Conservation (phyloP, 306 rosid genomes). For the Begonia fuchsioides region DNA sequence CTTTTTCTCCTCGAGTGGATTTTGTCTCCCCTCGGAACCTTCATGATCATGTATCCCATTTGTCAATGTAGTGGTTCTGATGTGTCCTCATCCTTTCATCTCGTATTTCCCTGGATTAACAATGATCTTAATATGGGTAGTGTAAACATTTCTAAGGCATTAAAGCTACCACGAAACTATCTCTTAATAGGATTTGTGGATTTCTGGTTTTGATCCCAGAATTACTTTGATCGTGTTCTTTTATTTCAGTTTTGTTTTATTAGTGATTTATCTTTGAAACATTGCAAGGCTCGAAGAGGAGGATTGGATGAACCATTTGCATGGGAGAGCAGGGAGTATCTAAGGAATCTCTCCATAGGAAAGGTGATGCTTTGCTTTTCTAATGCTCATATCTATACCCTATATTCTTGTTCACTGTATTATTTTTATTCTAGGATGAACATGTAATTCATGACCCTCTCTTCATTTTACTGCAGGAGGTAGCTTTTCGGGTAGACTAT, state of each 20-base stretch:
- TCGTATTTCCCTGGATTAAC: too few relatives aligned
- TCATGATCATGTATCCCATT: too few relatives aligned
- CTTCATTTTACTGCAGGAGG: slow-evolving; percentile 31
- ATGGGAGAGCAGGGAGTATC: slow-evolving; percentile 88
- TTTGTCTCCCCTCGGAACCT: too few relatives aligned
- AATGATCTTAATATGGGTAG: too few relatives aligned
- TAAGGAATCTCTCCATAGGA: slow-evolving; percentile 79
- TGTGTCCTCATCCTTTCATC: too few relatives aligned
- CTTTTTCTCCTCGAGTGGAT: not conserved
- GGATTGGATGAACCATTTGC: slow-evolving; percentile 87
- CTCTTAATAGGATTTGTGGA: too few relatives aligned
- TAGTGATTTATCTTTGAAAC: not conserved
- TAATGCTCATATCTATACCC: not conserved
- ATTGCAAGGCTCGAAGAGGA: slow-evolving; percentile 63
- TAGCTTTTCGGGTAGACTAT: slow-evolving; percentile 72
- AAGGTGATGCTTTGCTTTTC: slow-evolving; percentile 29
- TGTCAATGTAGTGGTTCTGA: too few relatives aligned
- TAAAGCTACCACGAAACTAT: too few relatives aligned
- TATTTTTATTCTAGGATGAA: too few relatives aligned
- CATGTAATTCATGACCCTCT: too few relatives aligned
- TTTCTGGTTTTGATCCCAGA: not conserved
- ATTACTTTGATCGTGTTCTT: not conserved
- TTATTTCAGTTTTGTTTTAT: not conserved
- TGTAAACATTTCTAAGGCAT: too few relatives aligned
- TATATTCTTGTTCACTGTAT: too few relatives aligned